Evolutionary conservation across 2,329 filamentous ascomycete genomes (phyloP), one percentile per base, ranked within the genome.

Genomic region (Diaporthe velutina): DNA sequence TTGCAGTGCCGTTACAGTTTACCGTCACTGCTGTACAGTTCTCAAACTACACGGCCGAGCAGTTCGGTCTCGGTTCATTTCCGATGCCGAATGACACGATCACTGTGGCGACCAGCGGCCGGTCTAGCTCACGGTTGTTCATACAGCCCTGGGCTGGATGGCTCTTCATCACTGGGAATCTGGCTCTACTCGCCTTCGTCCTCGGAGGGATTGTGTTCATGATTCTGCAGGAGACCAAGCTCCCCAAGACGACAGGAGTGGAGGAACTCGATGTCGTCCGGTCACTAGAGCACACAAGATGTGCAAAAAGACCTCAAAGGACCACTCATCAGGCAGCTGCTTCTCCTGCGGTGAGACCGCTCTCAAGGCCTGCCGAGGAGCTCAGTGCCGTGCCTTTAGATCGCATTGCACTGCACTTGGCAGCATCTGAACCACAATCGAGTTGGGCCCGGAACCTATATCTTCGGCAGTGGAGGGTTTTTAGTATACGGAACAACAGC

Each of bases 1-100:
- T 66, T 17, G 42, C 40, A n/a, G 61, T 66, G 1, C 61, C 42
- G 10, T 25, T 66, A 28, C 61, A 66, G 19, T 66, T 66, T 28
- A 66, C 40, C 5, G 61, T 66, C 42, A 66, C 61, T 15, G 61
- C 61, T n/a, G 42, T 66, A 15, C 61, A 66, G 35, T 50, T 66
- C 22, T 66, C 61, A 35, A 50, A 66, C 19, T 66, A 66, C 40
- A 66, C 61, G 10, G 61, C 61, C 5, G 42, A 25, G 1, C 28
- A 35, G 19, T 17, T 48, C 42, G 61, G 61, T 9, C 42, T 66
- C 19, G 42, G 42, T 1, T 66, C 61, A 5, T 66, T 66, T 33
- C 61, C 40, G 19, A 66, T 66, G 61, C 42, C 61, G 5, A 66
- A 66, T 33, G 61, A 50, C 61, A 66, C 61, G 1, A 50, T 66